Base-by-base conservation (phyloP, 306 rosid genomes). In the Sindora glabra region DNA sequence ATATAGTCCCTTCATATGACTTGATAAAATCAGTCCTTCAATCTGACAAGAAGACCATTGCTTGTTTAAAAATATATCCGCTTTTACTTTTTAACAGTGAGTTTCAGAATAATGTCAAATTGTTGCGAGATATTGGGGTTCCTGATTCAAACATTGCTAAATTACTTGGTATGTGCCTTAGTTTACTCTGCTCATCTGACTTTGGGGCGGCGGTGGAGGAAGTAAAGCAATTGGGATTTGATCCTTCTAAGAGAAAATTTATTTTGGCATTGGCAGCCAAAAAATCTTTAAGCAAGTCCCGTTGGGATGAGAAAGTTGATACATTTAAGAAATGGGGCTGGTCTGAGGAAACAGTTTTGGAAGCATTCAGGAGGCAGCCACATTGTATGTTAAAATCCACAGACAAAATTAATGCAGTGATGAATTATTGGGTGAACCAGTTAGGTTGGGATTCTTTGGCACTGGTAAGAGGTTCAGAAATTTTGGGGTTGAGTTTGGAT, bases 311-410 rank as follows among this genome's bases (percentile, higher is more conserved):
- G 24, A 71, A 71, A 50, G 13, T 62, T 21, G 42, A 29, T 3
- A 12, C 26, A 11, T 70, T 62, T 37, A 70, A 70, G 70, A 53
- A 53, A 13, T 70, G 76, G 76, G 76, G 65, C 10, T 63, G 68
- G 48, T 54, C 70, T 24, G 76, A 71, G 15, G 38, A 71, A 46
- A 42, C 48, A 2, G 38, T 44, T 19, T 37, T 55, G 37, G 42
- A 37, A 17, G 76, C 53, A 11, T 62, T 71, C 63, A 36, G 44
- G 17, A 14, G 48, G 7, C 53, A 62, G 34, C 76, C 76, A 0
- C 56, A 52, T 17, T 71, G 52, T n/a, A 62, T 71, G 76, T 13
- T 46, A 15, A 7, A 21, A 3, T 71, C 76, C 14, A 56, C 54
- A 59, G 52, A 54, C 1, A 71, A 62, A 39, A 55, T 71, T 38